Evolutionary conservation across 352 stramenopile genomes (phyloP).

Genomic region (Pseudoperonospora humuli): DNA sequence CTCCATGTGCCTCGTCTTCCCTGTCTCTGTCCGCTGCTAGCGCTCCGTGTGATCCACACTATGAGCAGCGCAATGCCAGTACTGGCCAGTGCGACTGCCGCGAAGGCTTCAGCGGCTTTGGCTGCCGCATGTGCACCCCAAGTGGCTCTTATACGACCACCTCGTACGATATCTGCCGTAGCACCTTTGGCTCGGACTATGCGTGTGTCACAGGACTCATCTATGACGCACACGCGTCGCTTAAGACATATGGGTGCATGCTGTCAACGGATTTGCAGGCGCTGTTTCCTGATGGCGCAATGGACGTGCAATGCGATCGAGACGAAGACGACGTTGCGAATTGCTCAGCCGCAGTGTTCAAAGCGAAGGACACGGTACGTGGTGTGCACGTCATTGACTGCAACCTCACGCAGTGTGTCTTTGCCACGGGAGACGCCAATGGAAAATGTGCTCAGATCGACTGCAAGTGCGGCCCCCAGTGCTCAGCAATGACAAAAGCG

Average conservation of each 20-base stretch:
- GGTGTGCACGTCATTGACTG: slow-evolving; percentile 69
- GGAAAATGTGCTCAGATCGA: slow-evolving; percentile 40
- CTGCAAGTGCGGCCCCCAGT: slow-evolving; percentile 58
- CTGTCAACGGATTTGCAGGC: slow-evolving; percentile 46
- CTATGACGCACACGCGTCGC: slow-evolving; percentile 34
- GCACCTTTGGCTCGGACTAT: slow-evolving; percentile 28
- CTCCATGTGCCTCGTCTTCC: too few relatives aligned
- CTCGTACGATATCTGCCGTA: slow-evolving; percentile 21
- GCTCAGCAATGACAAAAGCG: slow-evolving; percentile 50
- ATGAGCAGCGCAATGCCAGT: slow-evolving; percentile 45
- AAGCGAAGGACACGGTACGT: slow-evolving; percentile 33
- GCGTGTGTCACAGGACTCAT: slow-evolving; percentile 40
- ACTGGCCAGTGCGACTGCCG: slow-evolving; percentile 50
- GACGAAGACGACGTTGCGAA: slow-evolving; percentile 22
- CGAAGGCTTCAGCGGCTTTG: slow-evolving; percentile 47
- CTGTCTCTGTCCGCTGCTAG: too few relatives aligned
- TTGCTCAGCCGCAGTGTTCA: slow-evolving; percentile 65
- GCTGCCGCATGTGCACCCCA: slow-evolving; percentile 51
- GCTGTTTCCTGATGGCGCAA: slow-evolving; percentile 55
- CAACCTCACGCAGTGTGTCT: slow-evolving; percentile 42
- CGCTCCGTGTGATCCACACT: slow-evolving; percentile 41
- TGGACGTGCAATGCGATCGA: slow-evolving; percentile 57
- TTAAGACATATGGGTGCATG: slow-evolving; percentile 66
- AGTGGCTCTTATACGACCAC: slow-evolving; percentile 1
- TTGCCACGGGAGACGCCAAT: slow-evolving; percentile 32